These are phyloP conservation scores for Dimargaris verticillata DNA, from an alignment of 192 early-diverging fungal genomes.

Conservation along the genomic window DNA sequence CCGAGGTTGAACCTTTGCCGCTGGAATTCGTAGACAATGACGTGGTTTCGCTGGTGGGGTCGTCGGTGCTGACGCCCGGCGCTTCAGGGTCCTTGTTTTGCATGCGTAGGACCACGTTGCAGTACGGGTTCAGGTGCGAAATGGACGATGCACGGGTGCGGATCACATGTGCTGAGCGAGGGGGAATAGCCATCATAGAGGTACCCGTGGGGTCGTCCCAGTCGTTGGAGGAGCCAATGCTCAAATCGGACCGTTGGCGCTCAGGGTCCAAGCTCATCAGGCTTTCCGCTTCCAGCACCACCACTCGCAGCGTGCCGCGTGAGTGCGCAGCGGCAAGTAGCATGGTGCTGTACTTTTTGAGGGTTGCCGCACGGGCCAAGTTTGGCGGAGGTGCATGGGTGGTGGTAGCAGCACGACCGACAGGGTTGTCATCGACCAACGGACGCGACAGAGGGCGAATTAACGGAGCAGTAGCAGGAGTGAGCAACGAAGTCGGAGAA, in stretches of 20 bases:
- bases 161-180: not conserved
- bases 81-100: not conserved
- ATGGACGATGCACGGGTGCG: not conserved
- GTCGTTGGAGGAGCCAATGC: too few relatives aligned
- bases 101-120: not conserved
- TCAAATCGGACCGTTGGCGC: too few relatives aligned
- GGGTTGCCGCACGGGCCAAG: not conserved
- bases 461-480: too few relatives aligned
- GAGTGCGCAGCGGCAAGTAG: conserved; percentile 1
- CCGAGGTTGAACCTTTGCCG: not conserved
- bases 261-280: not conserved
- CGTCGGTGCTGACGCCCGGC: not conserved
- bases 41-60: not conserved
- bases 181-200: too few relatives aligned
- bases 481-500: too few relatives aligned
- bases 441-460: too few relatives aligned
- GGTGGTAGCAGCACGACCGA: not conserved
- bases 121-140: conserved; percentile 9
- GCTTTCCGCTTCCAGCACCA: conserved; percentile 5
- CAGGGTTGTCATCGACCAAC: too few relatives aligned
- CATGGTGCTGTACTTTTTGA: not conserved
- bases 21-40: not conserved
- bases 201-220: too few relatives aligned
- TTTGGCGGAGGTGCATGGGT: not conserved
- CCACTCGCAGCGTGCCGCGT: conserved; percentile 1